Percentiles rank a stretch among this genome's conserved stretches.
Conservation (phyloP, 1,284 basidiomycete species). For the Heterobasidion parviporum region DNA sequence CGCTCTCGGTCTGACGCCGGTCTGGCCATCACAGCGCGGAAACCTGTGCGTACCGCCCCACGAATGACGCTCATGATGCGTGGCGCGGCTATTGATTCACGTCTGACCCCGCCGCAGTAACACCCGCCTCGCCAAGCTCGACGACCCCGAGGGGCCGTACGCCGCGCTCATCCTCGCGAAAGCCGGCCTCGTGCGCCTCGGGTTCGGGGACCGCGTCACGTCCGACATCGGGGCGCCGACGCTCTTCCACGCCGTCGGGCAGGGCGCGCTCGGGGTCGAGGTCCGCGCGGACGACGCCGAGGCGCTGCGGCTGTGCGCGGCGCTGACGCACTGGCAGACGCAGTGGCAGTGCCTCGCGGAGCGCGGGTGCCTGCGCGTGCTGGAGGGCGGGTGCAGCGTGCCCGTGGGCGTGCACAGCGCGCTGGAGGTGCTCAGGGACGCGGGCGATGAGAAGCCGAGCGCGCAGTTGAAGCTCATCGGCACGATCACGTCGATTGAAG, state of each 20-base stretch:
- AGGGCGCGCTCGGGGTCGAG: slow-evolving; percentile 90
- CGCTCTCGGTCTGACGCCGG: slow-evolving; percentile 3
- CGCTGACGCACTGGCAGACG: slow-evolving; percentile 69
- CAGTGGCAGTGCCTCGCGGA: slow-evolving; percentile 77
- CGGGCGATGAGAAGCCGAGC: slow-evolving; percentile 16
- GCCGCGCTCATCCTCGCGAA: slow-evolving; percentile 90
- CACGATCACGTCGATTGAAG: slow-evolving; percentile 76
- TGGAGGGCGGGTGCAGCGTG: slow-evolving; percentile 96
- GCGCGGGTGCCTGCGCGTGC: slow-evolving; percentile 75
- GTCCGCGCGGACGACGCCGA: slow-evolving; percentile 68
- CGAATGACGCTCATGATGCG: background rate
- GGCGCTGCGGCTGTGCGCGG: slow-evolving; percentile 53
- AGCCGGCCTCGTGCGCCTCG: slow-evolving; percentile 85
- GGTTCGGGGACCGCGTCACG: slow-evolving; percentile 74
- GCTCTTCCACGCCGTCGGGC: slow-evolving; percentile 87
- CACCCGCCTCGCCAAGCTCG: slow-evolving; percentile 89
- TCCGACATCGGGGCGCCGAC: slow-evolving; percentile 68
- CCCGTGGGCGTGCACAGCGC: slow-evolving; percentile 83
- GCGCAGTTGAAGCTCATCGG: slow-evolving; percentile 59
- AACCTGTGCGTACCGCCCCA: slow-evolving; percentile 55
- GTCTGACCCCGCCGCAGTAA: slow-evolving; percentile 38
- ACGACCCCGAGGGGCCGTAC: slow-evolving; percentile 78
- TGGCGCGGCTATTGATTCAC: slow-evolving; percentile 1
- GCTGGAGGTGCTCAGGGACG: slow-evolving; percentile 26
- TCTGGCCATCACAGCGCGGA: slow-evolving; percentile 45